Evolutionary conservation across 345 rosid species (phyloP).

Genomic region (Dimocarpus longan): DNA sequence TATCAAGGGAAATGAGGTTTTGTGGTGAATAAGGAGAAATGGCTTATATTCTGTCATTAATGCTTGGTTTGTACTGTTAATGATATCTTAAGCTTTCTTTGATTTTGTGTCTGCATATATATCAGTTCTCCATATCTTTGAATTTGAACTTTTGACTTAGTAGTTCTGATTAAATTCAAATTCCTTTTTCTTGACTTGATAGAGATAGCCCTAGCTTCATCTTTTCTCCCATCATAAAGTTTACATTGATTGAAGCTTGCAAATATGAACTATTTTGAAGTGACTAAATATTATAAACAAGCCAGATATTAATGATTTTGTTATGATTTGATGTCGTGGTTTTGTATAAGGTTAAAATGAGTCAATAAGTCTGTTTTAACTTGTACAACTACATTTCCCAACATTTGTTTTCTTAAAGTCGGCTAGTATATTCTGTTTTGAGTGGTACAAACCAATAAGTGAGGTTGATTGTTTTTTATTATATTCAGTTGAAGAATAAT

Average conservation of each 20-base stretch:
- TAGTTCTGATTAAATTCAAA: constrained; percentile 1
- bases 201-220: background rate
- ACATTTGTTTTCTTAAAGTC: background rate
- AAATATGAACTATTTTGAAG: background rate
- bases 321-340: background rate
- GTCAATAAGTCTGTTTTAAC: background rate
- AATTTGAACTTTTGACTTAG: background rate
- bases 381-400: background rate
- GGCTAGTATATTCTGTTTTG: background rate
- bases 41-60: background rate
- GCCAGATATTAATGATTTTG: background rate
- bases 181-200: constrained; percentile 5
- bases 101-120: background rate
- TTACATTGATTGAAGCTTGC: background rate
- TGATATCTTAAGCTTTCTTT: constrained; percentile 9
- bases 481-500: background rate
- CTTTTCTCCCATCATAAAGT: background rate
- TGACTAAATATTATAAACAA: background rate
- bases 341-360: background rate
- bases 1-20: background rate
- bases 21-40: background rate
- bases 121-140: background rate
- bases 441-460: background rate
- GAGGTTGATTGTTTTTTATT: constrained; percentile 2
- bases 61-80: background rate